phyloP scores from a whole-genome alignment of 2,329 filamentous ascomycete species.

The Phialophora verrucosa region DNA sequence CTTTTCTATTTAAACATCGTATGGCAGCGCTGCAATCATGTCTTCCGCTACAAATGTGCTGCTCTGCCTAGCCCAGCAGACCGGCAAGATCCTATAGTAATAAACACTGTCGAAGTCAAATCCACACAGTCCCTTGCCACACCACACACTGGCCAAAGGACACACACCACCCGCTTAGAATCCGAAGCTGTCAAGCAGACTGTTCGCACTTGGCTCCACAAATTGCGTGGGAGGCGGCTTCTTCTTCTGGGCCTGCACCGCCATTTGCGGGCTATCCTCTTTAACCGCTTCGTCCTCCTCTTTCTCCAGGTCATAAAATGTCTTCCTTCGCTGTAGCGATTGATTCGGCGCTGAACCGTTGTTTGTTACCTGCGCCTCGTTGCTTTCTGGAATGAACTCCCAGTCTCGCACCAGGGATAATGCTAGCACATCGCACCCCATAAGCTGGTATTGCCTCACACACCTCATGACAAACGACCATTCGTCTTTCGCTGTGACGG shows the following conservation, averaged over 20 bases:
- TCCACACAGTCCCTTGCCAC: background rate
- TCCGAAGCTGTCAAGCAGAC: slow-evolving; percentile 89
- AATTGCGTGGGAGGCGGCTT: slow-evolving; percentile 75
- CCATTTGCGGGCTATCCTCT: slow-evolving; percentile 50
- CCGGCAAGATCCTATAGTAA: background rate
- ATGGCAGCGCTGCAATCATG: background rate
- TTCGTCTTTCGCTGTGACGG: slow-evolving; percentile 75
- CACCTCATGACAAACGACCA: slow-evolving; percentile 91
- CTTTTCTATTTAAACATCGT: background rate
- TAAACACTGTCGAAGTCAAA: background rate
- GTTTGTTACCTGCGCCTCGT: slow-evolving; percentile 24
- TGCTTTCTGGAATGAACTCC: slow-evolving; percentile 52
- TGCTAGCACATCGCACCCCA: slow-evolving; percentile 91
- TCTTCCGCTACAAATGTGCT: background rate
- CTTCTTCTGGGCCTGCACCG: slow-evolving; percentile 45
- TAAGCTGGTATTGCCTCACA: slow-evolving; percentile 80
- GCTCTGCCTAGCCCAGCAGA: background rate
- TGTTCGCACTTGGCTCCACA: slow-evolving; percentile 88
- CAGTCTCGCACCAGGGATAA: slow-evolving; percentile 71
- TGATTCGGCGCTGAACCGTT: slow-evolving; percentile 38
- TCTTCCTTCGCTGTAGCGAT: slow-evolving; percentile 52
- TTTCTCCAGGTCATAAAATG: slow-evolving; percentile 72
- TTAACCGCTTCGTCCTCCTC: slow-evolving; percentile 64
- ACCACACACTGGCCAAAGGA: background rate
- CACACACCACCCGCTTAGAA: slow-evolving; percentile 61